phyloP scores from a whole-genome alignment of 352 stramenopile genomes.

The Pythium apleroticum region DNA sequence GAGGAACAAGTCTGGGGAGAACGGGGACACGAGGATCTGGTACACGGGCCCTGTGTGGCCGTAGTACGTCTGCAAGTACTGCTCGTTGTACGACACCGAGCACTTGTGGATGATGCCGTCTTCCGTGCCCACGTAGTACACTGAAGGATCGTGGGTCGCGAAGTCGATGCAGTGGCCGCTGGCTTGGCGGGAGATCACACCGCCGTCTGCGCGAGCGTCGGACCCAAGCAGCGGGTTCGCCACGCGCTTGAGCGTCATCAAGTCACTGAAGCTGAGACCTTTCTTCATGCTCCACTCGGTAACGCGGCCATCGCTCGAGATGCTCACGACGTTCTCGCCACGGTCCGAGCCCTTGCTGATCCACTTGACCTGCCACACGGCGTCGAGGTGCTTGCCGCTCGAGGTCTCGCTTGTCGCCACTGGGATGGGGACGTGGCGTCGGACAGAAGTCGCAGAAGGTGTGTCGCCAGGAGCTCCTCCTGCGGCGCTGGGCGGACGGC shows the following conservation, averaged over 20 bases:
- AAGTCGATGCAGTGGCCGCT: slow-evolving; percentile 91
- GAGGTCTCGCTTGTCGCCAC: slow-evolving; percentile 61
- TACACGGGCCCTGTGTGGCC: slow-evolving; percentile 90
- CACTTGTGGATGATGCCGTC: slow-evolving; percentile 92
- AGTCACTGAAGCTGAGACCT: slow-evolving; percentile 80
- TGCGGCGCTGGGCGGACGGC: slow-evolving; percentile 13
- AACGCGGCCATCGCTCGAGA: slow-evolving; percentile 90
- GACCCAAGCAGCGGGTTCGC: slow-evolving; percentile 66
- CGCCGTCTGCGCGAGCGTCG: slow-evolving; percentile 59
- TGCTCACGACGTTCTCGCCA: slow-evolving; percentile 87
- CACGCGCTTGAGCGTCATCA: slow-evolving; percentile 92
- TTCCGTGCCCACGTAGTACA: slow-evolving; percentile 91
- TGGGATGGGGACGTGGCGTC: slow-evolving; percentile 34
- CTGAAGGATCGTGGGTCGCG: slow-evolving; percentile 65
- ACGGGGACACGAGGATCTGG: slow-evolving; percentile 84
- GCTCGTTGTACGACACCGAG: slow-evolving; percentile 92
- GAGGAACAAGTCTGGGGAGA: slow-evolving; percentile 83
- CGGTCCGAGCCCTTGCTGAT: slow-evolving; percentile 84
- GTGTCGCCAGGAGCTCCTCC: background rate
- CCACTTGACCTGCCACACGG: slow-evolving; percentile 93
- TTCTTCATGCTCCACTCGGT: slow-evolving; percentile 94
- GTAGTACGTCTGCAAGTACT: slow-evolving; percentile 91
- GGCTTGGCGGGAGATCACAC: slow-evolving; percentile 87
- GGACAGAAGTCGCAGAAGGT: background rate
- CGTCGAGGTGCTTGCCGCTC: slow-evolving; percentile 83